Evolutionary conservation across 306 rosid species (phyloP), one percentile per base, ranked within the genome.

Genomic region (Phaseolus lunatus): DNA sequence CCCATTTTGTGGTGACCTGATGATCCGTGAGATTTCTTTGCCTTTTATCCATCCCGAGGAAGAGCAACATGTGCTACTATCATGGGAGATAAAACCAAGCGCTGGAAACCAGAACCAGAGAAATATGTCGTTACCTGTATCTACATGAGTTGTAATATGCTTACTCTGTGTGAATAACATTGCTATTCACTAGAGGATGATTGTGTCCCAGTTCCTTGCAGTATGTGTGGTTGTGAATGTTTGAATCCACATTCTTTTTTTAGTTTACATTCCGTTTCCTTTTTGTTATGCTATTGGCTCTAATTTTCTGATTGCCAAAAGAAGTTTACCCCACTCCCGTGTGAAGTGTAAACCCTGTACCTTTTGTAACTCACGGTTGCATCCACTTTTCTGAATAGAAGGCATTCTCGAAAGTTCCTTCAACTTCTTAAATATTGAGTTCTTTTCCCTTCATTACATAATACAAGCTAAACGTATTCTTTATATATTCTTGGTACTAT

Each of bases 1-100:
- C 86, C 97, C 98, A 26, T 95, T 92, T 85, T 95, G 97, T 57
- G 97, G 98, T 4, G 96, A 89, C 72, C 63, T 95, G 83, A 95
- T 92, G 96, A 90, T 95, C 68, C 83, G 89, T n/a, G 97, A 95
- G 89, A 95, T 92, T 71, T 92, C 97, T 14, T 80, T 83, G 85
- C 92, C 96, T 23, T 95, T 95, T 70, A 85, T 92, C 64, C 84
- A 82, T 35, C 82, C 90, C 0, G 91, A 86, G 62, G 97, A 92
- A 86, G 86, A 90, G 4, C 90, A 79, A 24, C 93, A 89, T 83
- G 91, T 86, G 54, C 45, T 69, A 33, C 45, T 66, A 33, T 92
- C 97, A 23, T 95, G 98, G 98, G 97, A 95, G 73, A 86, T 95
- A 59, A 88, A 85, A 45, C 92, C 87, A 31, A 92, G 78, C 67